Conservation (phyloP, 2,329 filamentous ascomycete genomes). For the Fusarium sp. region DNA sequence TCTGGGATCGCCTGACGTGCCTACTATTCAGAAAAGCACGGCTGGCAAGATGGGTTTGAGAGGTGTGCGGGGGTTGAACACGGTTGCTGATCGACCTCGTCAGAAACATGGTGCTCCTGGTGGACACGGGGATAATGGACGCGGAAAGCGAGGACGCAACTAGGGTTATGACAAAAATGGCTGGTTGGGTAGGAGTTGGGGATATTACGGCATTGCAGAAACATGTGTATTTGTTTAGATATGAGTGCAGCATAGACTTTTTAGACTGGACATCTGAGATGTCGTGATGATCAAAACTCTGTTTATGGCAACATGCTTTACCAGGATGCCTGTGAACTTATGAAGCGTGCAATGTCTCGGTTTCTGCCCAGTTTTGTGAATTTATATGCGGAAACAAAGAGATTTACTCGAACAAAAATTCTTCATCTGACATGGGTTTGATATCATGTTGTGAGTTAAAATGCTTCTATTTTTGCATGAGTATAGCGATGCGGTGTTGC, state of each 20-base stretch:
- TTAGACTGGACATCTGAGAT: neutral
- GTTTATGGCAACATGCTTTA: neutral
- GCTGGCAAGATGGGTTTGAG: constrained; percentile 68
- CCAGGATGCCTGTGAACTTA: too few species aligned
- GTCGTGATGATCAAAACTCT: neutral
- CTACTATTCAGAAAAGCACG: constrained; percentile 57
- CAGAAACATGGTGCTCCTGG: constrained; percentile 31
- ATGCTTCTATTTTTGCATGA: neutral
- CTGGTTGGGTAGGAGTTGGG: constrained; percentile 5
- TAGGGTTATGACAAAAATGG: neutral
- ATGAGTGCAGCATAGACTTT: constrained; percentile 18
- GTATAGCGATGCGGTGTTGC: neutral
- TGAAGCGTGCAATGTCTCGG: too few species aligned
- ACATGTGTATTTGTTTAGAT: neutral
- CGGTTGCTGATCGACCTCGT: constrained; percentile 57
- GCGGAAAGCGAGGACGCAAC: constrained; percentile 19
- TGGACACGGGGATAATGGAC: constrained; percentile 9
- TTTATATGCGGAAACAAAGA: rapidly evolving
- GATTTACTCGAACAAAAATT: rapidly evolving
- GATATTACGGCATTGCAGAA: constrained; percentile 7
- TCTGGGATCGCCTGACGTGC: constrained; percentile 59
- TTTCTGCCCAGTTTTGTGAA: rapidly evolving
- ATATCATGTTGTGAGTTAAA: neutral
- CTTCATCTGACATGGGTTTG: rapidly evolving
- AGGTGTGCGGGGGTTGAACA: constrained; percentile 59